Base-by-base conservation (phyloP, 148 eudicot species). In the Fagopyrum homotropicum region DNA sequence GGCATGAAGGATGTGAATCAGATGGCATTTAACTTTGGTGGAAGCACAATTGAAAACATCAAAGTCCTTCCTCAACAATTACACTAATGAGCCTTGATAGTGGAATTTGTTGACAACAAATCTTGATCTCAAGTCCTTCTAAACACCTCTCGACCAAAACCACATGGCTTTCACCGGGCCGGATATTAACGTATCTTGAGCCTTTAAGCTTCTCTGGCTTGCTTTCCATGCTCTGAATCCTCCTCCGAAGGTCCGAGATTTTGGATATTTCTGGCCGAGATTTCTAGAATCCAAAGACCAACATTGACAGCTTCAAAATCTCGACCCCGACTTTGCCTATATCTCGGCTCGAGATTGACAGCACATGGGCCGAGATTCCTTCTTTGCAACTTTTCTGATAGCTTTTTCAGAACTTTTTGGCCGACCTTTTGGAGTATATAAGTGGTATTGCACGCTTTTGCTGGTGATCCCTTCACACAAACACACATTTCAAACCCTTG, bases 131-230 rank as follows among this genome's bases (percentile, higher is more conserved):
- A 16, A 66, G 46, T 22, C 45, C 46, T 66, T 12, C 14, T 10
- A 44, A 66, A 29, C 43, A 66, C 6, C 71, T 66, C 45, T 66
- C 71, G 30, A 66, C 71, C 46, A 44, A 9, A 30, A 66, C 45
- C 16, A 66, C 46, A 29, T 66, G 5, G 45, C 29, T 61, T 19
- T 26, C 43, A 54, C 29, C 29, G 2, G 19, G 30, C 1, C 69
- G 22, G 3, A 35, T 1, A 35, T 35, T 35, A 2, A 61, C 19
- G 46, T 11, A 47, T 74, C 73, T 10, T 22, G 5, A 11, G 46
- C 48, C 72, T 80, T 75, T 81, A 3, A 86, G 81, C 55, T 75
- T 14, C 73, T 84, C 85, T 82, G 82, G 82, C 68, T 43, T 82
- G 29, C 26, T 11, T 60, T 73, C 7, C 4, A 86, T 74, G 15